phyloP scores from a whole-genome alignment of 768 basidiomycete species.

The Tulasnella sp. region DNA sequence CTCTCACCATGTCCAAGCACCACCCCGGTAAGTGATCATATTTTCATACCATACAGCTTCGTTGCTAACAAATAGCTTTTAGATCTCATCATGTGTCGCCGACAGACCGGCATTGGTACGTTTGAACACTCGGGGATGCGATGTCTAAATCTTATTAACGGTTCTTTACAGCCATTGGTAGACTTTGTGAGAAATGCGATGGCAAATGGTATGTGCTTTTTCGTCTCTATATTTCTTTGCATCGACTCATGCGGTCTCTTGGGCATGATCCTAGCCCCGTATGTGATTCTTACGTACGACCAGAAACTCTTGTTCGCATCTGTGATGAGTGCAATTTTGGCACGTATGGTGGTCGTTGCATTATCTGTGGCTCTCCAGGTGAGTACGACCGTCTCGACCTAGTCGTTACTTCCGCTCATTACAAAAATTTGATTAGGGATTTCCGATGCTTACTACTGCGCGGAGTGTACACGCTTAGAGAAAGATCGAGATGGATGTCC shows the following conservation, averaged over 20 bases:
- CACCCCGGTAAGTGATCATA: slow-evolving; percentile 61
- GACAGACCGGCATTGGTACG: slow-evolving; percentile 92
- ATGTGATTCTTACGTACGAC: slow-evolving; percentile 98
- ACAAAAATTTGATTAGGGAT: slow-evolving; percentile 60
- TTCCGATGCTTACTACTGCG: slow-evolving; percentile 98
- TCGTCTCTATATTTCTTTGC: background rate
- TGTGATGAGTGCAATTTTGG: slow-evolving; percentile 99
- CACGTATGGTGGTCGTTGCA: slow-evolving; percentile 95
- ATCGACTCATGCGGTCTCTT: background rate
- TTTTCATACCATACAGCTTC: background rate
- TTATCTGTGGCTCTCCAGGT: slow-evolving; percentile 97
- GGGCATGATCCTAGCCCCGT: slow-evolving; percentile 66
- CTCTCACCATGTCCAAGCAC: slow-evolving; percentile 72
- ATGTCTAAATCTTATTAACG: slow-evolving; percentile 21
- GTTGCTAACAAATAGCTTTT: background rate
- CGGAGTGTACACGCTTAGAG: slow-evolving; percentile 93
- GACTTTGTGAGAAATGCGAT: slow-evolving; percentile 98
- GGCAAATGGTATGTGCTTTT: slow-evolving; percentile 82
- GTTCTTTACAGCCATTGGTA: slow-evolving; percentile 73
- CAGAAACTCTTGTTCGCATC: slow-evolving; percentile 95
- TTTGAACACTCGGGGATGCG: background rate
- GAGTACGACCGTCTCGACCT: slow-evolving; percentile 33
- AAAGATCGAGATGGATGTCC: slow-evolving; percentile 98
- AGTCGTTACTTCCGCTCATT: background rate
- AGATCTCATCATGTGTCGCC: slow-evolving; percentile 99